Conservation (phyloP, 805 yeast genomes). For the Candida tibetensis region DNA sequence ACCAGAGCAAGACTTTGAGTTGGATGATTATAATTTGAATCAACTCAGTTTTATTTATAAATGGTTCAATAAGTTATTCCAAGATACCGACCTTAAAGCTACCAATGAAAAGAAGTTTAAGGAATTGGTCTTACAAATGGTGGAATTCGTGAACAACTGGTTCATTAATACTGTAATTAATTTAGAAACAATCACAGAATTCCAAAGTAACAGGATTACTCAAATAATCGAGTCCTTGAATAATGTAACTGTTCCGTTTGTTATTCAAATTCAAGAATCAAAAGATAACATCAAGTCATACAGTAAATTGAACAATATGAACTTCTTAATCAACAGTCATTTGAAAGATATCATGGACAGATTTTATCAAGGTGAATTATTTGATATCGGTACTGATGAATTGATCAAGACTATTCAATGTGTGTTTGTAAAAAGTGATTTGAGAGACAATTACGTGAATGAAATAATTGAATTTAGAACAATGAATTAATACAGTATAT, state of each 20-base stretch:
- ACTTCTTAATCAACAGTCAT: conserved; percentile 34
- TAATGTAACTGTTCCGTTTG: conserved; percentile 19
- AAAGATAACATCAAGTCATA: conserved; percentile 19
- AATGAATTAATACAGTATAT: conserved; percentile 1
- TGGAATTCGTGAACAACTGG: conserved; percentile 30
- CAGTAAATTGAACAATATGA: conserved; percentile 29
- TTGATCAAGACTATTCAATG: conserved; percentile 39
- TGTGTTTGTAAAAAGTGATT: conserved; percentile 44
- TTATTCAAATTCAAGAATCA: conserved; percentile 16
- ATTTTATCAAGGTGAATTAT: conserved; percentile 52
- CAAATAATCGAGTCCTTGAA: conserved; percentile 21
- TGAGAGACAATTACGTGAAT: conserved; percentile 41
- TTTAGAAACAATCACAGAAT: conserved; percentile 34
- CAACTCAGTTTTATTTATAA: conserved; percentile 18
- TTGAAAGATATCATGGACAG: conserved; percentile 46
- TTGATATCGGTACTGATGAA: conserved; percentile 48
- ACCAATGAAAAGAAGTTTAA: conserved; percentile 30
- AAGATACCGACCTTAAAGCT: conserved; percentile 17
- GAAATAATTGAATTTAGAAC: conserved; percentile 46
- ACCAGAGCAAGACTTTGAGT: conserved; percentile 11
- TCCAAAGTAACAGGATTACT: conserved; percentile 30
- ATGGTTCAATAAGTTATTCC: conserved; percentile 21
- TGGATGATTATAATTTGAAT: conserved; percentile 19
- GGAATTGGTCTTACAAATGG: conserved; percentile 21
- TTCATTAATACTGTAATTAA: conserved; percentile 23